Percentiles rank a stretch among this genome's conserved stretches.
These are phyloP conservation scores for Fusarium duplospermum DNA, from an alignment of 2,329 filamentous ascomycete genomes.

Conservation along the genomic window DNA sequence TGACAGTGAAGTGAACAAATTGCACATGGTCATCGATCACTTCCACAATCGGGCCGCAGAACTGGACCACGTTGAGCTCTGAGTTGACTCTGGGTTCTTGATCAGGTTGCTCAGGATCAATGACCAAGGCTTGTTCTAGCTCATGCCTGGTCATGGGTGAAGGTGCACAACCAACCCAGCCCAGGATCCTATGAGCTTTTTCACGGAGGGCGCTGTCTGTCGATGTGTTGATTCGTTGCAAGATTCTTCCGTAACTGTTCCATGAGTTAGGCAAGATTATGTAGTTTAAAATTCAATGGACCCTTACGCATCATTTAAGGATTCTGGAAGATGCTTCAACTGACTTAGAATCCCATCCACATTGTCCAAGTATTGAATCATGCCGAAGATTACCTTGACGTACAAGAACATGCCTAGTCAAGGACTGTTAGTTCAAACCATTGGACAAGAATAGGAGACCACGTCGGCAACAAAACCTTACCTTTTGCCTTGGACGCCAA, in stretches of 20 bases:
- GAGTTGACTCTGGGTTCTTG: background rate
- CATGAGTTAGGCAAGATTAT: accelerated
- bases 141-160: conserved; percentile 5
- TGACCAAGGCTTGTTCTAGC: conserved; percentile 8
- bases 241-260: background rate
- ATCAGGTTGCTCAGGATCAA: background rate
- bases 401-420: background rate
- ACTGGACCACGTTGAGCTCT: background rate
- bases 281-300: accelerated
- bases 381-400: background rate
- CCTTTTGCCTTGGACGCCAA: background rate
- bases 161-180: conserved; percentile 19
- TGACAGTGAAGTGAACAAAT: conserved; percentile 28
- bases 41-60: conserved; percentile 23
- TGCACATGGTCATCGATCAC: conserved; percentile 8
- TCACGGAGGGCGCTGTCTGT: background rate
- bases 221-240: background rate
- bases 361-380: background rate
- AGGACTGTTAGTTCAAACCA: background rate
- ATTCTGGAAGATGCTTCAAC: background rate
- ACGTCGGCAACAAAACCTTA: background rate
- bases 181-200: background rate
- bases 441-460: background rate
- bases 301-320: background rate
- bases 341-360: background rate